A percentile compares a stretch with the other conserved stretches of the same genome.
Conservation (phyloP, 345 rosid species). For the Isatis tinctoria region DNA sequence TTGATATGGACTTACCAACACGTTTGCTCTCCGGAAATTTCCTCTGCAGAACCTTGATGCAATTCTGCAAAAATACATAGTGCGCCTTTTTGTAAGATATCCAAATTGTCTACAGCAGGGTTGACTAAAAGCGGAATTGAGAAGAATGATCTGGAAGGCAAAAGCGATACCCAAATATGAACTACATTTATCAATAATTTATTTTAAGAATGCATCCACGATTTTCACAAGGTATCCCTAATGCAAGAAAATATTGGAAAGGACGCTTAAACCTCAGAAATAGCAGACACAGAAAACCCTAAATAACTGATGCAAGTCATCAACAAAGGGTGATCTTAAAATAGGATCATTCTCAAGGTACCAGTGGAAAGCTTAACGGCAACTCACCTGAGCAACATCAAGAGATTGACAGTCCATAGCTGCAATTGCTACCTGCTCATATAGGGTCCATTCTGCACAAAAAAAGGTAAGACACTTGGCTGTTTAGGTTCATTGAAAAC, state of each 20-base stretch:
- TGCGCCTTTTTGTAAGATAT: neutral
- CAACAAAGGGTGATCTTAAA: neutral
- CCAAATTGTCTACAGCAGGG: neutral
- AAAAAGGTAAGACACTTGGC: neutral
- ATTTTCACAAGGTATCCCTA: neutral
- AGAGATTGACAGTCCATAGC: constrained; percentile 95
- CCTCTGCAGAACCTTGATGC: constrained; percentile 67
- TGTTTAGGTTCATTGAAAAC: neutral
- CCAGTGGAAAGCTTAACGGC: neutral
- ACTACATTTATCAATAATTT: neutral
- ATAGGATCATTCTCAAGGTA: neutral
- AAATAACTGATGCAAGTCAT: neutral
- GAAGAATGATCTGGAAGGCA: neutral
- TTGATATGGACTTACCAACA: constrained; percentile 62
- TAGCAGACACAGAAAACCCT: neutral
- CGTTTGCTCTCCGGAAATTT: constrained; percentile 93
- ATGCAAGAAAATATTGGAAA: neutral
- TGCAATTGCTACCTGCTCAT: constrained; percentile 91
- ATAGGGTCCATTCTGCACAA: constrained; percentile 81
- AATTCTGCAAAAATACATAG: constrained; percentile 50
- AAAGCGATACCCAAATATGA: neutral
- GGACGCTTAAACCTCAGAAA: neutral
- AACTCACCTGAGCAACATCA: constrained; percentile 69
- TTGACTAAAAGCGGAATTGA: neutral
- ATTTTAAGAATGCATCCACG: neutral